Conservation (phyloP, 176 grass and related monocot genomes). For the Oropetium thomaeum region DNA sequence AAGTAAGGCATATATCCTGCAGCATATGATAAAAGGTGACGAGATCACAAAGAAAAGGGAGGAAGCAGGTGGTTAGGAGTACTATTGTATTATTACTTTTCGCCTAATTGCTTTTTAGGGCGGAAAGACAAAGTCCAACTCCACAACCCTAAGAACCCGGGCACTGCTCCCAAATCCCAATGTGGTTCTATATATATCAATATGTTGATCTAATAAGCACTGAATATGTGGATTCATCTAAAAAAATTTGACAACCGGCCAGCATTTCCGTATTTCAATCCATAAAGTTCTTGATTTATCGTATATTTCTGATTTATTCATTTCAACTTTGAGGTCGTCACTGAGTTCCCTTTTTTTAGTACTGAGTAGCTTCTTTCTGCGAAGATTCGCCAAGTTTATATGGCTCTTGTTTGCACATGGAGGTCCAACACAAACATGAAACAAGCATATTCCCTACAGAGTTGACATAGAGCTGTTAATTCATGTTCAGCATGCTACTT, state of each 20-base stretch:
- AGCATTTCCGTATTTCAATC: slow-evolving; percentile 16
- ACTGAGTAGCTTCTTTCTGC: neutral
- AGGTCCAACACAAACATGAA: neutral
- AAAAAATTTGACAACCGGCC: slow-evolving; percentile 11
- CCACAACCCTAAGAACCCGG: slow-evolving; percentile 47
- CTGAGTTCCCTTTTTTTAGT: neutral
- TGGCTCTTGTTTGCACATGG: neutral
- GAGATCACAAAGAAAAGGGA: slow-evolving; percentile 37
- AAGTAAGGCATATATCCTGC: slow-evolving; percentile 50
- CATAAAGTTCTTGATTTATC: slow-evolving; percentile 1
- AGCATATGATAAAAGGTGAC: slow-evolving; percentile 37
- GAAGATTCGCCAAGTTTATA: slow-evolving; percentile 7
- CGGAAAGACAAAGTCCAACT: slow-evolving; percentile 55
- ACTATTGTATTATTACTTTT: slow-evolving; percentile 43
- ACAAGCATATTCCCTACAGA: neutral
- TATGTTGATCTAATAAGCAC: slow-evolving; percentile 24
- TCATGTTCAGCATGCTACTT: neutral
- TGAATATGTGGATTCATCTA: slow-evolving; percentile 28
- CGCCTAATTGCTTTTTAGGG: slow-evolving; percentile 49
- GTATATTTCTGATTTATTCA: neutral
- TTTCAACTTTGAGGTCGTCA: neutral
- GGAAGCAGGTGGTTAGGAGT: slow-evolving; percentile 14
- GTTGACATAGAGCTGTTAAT: neutral
- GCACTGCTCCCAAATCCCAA: slow-evolving; percentile 39
- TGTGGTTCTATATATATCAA: slow-evolving; percentile 19